These are phyloP conservation scores for Osmanthus fragrans DNA, from an alignment of 257 asterid genomes.

Conservation along the genomic window DNA sequence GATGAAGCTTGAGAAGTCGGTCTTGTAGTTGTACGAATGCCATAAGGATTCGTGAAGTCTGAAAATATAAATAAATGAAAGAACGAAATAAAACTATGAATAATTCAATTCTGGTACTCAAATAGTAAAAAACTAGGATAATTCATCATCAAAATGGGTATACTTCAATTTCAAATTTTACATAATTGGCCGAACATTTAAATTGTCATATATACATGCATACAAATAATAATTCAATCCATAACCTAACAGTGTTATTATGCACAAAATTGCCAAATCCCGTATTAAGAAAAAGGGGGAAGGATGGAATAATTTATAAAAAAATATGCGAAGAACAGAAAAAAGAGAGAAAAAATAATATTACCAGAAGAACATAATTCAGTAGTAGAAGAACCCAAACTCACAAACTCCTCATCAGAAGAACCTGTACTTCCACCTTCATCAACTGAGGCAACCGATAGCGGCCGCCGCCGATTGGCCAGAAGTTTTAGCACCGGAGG, in stretches of 20 bases:
- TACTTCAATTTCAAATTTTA: neutral
- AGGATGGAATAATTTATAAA: neutral
- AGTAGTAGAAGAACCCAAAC: conserved; percentile 84
- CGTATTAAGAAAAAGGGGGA: neutral
- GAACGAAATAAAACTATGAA: conserved; percentile 4
- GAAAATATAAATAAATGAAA: conserved; percentile 17
- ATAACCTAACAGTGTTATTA: neutral
- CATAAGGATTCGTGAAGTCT: conserved; percentile 96
- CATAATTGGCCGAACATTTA: neutral
- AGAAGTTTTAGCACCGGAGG: conserved; percentile 75
- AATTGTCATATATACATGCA: neutral
- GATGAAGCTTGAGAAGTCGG: conserved; percentile 79
- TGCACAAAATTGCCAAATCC: neutral
- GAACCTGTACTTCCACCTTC: conserved; percentile 37
- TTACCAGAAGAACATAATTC: conserved; percentile 85
- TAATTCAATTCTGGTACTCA: conserved; percentile 4
- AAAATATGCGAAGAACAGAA: conserved; percentile 5
- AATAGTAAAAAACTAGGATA: neutral
- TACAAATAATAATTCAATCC: neutral
- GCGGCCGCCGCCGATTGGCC: conserved; percentile 31
- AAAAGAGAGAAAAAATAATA: neutral
- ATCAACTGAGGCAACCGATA: conserved; percentile 18
- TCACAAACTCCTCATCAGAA: conserved; percentile 79
- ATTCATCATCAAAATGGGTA: neutral
- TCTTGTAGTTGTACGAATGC: conserved; percentile 45